Evolutionary conservation across 495 filamentous ascomycete species (phyloP), one percentile per base, ranked within the genome.

Genomic region (Xanthoparmelia taractica): DNA sequence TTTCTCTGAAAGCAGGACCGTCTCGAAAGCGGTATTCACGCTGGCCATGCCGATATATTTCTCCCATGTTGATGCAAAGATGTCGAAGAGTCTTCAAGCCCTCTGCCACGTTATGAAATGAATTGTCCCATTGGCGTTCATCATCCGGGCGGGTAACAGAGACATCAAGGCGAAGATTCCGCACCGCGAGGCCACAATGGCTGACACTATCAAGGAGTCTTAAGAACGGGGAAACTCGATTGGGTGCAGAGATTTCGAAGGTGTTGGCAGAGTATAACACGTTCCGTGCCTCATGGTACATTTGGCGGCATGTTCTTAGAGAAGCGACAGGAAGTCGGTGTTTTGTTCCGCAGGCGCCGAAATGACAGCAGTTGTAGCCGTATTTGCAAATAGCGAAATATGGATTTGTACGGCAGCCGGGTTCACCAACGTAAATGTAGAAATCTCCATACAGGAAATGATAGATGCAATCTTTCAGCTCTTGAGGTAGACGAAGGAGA

Each of bases 381-480:
- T n/a, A n/a, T n/a, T n/a, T n/a, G n/a, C n/a, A n/a, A n/a, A n/a
- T n/a, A n/a, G n/a, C n/a, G n/a, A n/a, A n/a, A n/a, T n/a, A n/a
- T n/a, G n/a, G n/a, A n/a, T n/a, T n/a, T n/a, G n/a, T n/a, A n/a
- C n/a, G n/a, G n/a, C n/a, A n/a, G n/a, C n/a, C n/a, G n/a, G n/a
- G n/a, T n/a, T n/a, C n/a, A n/a, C n/a, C 4, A 10, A 15, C 2
- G 37, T 8, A n/a, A 31, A 58, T 29, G 23, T 12, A 2, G 15
- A 29, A 11, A 20, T 36, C 57, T 15, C 57, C 37, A n/a, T 29
- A 31, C 12, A 43, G 37, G 34, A 40, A 7, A 10, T 43, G 36
- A 27, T 41, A 58, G 37, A 58, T 58, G 13, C 40, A 36, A n/a
- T 40, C 36, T 31, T 29, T 58, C 37, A 58, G 34, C 23, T 55